These are phyloP conservation scores for Rhizopogon salebrosus DNA, from an alignment of 768 basidiomycete species.

Conservation along the genomic window DNA sequence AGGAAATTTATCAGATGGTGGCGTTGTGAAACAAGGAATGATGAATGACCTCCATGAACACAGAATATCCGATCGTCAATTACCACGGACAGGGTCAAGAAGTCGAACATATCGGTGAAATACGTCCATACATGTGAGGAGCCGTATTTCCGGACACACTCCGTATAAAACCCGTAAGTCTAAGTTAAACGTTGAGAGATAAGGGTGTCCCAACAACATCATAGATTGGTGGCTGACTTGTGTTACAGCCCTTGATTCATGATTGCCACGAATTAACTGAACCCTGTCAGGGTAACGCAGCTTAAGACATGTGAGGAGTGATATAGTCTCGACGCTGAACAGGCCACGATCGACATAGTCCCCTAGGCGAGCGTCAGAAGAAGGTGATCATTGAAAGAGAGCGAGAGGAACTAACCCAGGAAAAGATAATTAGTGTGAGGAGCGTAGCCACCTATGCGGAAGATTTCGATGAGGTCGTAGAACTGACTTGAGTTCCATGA, in stretches of 20 bases:
- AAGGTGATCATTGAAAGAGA: background rate
- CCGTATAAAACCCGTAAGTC: conserved; percentile 99
- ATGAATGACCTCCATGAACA: conserved; percentile 81
- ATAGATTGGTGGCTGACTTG: conserved; percentile 57
- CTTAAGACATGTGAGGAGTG: conserved; percentile 93
- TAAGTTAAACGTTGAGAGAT: conserved; percentile 30
- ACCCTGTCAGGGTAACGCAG: conserved; percentile 95
- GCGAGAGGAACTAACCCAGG: conserved; percentile 62
- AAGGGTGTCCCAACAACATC: background rate
- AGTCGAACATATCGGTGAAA: conserved; percentile 99
- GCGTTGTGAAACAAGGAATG: background rate
- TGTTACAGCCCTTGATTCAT: conserved; percentile 96
- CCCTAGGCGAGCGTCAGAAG: conserved; percentile 41
- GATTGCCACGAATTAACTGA: conserved; percentile 95
- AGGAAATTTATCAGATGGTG: conserved; percentile 8
- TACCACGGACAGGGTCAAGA: conserved; percentile 92
- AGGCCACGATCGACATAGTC: conserved; percentile 98
- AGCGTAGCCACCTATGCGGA: conserved; percentile 95
- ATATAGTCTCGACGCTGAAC: conserved; percentile 98
- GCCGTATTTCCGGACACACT: conserved; percentile 96
- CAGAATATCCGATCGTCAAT: conserved; percentile 99
- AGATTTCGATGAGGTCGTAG: conserved; percentile 98
- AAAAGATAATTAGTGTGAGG: conserved; percentile 98
- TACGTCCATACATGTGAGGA: conserved; percentile 97
- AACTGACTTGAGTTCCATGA: conserved; percentile 73